These are phyloP conservation scores for Suhomyces taliae DNA, from an alignment of 1,139 yeast genomes.

Conservation along the genomic window DNA sequence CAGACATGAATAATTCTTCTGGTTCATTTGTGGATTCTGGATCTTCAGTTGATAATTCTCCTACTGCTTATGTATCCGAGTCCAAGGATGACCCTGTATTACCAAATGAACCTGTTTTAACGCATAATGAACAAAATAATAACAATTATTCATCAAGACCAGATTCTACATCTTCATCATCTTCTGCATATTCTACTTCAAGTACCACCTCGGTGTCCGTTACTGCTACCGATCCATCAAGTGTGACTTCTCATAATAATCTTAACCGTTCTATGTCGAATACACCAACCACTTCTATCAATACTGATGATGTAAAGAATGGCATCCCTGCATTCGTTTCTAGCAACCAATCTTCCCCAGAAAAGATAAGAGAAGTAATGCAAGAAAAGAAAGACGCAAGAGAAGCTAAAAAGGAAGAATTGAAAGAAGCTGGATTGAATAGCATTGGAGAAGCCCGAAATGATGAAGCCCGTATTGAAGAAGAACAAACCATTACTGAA, in stretches of 20 bases:
- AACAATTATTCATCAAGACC: constrained; percentile 2
- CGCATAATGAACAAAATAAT: neutral
- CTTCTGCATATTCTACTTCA: constrained; percentile 9
- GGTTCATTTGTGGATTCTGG: constrained; percentile 11
- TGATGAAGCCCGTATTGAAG: neutral
- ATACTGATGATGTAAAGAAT: constrained; percentile 16
- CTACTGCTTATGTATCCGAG: neutral
- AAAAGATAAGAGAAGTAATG: neutral
- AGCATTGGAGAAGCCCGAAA: neutral
- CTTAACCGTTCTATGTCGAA: constrained; percentile 32
- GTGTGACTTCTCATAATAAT: constrained; percentile 25
- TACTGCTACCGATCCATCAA: constrained; percentile 18
- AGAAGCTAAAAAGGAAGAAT: neutral
- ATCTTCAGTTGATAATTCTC: constrained; percentile 4
- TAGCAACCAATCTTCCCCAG: constrained; percentile 5
- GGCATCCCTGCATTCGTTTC: neutral
- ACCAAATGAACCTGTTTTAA: neutral
- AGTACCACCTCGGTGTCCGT: constrained; percentile 9
- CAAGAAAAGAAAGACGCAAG: neutral
- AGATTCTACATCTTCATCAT: constrained; percentile 5
- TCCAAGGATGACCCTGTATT: neutral
- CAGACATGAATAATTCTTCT: constrained; percentile 24
- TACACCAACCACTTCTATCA: constrained; percentile 41
- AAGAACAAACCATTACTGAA: neutral
- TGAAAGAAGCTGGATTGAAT: neutral